Conservation (phyloP, 2,329 filamentous ascomycete species). For the Rutstroemia sydowiana region DNA sequence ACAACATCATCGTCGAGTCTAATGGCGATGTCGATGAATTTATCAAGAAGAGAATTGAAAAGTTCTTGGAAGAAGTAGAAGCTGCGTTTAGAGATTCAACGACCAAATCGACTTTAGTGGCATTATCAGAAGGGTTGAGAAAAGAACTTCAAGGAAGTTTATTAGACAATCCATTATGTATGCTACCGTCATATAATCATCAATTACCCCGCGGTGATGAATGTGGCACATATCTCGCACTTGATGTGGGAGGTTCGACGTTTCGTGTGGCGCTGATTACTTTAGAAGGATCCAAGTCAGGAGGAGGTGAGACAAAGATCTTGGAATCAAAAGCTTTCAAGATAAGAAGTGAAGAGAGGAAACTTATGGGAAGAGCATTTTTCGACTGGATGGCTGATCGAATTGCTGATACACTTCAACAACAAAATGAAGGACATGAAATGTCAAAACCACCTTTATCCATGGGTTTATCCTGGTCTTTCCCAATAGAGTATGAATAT, state of each 20-base stretch:
- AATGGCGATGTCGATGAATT: conserved; percentile 13
- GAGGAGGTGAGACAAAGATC: conserved; percentile 41
- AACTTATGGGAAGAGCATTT: conserved; percentile 50
- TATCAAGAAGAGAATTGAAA: conserved; percentile 21
- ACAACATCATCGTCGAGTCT: too few relatives aligned
- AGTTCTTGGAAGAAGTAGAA: conserved; percentile 52
- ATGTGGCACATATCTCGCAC: conserved; percentile 50
- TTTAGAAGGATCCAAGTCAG: conserved; percentile 40
- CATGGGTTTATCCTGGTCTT: conserved; percentile 61
- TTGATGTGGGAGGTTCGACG: conserved; percentile 65
- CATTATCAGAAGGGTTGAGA: conserved; percentile 44
- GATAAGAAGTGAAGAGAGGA: conserved; percentile 49
- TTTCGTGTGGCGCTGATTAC: conserved; percentile 58
- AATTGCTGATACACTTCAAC: conserved; percentile 48
- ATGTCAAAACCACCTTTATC: conserved; percentile 38
- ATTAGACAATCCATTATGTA: conserved; percentile 46
- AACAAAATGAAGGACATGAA: conserved; percentile 34
- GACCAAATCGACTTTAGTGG: conserved; percentile 34
- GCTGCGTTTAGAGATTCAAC: conserved; percentile 42
- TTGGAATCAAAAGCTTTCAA: conserved; percentile 47
- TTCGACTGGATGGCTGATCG: conserved; percentile 62
- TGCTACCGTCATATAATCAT: conserved; percentile 61
- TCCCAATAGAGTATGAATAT: conserved; percentile 59
- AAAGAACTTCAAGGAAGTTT: conserved; percentile 48
- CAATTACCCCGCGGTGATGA: conserved; percentile 55